Percentiles rank a stretch among this genome's conserved stretches.
These are phyloP conservation scores for Heritiera littoralis DNA, from an alignment of 345 rosid genomes.

Conservation along the genomic window DNA sequence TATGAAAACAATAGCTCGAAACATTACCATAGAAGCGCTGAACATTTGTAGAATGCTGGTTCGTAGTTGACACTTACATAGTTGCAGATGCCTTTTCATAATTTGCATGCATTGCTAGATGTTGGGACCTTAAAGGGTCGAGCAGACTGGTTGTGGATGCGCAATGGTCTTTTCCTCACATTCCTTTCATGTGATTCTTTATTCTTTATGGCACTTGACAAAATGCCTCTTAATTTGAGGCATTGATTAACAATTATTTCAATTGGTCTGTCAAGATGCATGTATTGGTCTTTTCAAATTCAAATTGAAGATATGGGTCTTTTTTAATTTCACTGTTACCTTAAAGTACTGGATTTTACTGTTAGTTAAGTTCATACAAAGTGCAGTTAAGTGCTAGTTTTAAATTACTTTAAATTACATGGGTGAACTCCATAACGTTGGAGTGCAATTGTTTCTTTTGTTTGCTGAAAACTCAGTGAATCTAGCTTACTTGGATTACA, in stretches of 20 bases:
- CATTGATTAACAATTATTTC: neutral
- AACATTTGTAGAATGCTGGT: neutral
- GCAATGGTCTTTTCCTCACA: neutral
- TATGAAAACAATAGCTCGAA: neutral
- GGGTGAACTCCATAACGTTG: neutral
- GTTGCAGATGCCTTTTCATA: neutral
- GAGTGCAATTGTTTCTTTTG: neutral
- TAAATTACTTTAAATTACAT: neutral
- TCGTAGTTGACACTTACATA: neutral
- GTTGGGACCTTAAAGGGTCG: neutral
- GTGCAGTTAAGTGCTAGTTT: neutral
- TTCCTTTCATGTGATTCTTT: constrained; percentile 4
- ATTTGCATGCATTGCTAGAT: neutral
- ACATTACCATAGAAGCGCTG: neutral
- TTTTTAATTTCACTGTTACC: neutral
- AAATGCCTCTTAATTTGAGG: constrained; percentile 11
- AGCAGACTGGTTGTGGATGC: constrained; percentile 1
- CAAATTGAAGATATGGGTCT: neutral
- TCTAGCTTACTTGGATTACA: no score
- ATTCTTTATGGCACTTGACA: constrained; percentile 2
- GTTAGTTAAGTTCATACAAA: no score
- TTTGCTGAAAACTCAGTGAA: neutral
- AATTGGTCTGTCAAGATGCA: neutral
- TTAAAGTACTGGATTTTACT: neutral
- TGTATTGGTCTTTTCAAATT: neutral